A percentile compares a stretch with the other conserved stretches of the same genome.
These are phyloP conservation scores for Dactylellina drechsleri DNA, from an alignment of 2,329 filamentous ascomycete species.

Conservation along the genomic window DNA sequence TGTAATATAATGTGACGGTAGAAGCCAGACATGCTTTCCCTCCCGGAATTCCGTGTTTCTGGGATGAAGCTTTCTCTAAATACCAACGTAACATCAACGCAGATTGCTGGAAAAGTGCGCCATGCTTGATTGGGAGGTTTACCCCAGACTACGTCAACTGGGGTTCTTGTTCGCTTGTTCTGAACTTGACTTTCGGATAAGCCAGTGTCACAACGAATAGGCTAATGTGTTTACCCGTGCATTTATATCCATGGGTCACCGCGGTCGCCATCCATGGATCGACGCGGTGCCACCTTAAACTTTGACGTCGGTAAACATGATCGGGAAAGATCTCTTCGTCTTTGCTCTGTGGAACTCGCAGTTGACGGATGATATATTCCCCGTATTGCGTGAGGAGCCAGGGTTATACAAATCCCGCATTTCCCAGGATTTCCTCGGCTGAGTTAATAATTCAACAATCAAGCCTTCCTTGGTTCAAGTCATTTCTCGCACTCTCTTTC, in stretches of 20 bases:
- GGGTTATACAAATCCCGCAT: conserved; percentile 20
- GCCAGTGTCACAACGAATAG: conserved; percentile 15
- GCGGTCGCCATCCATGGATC: conserved; percentile 25
- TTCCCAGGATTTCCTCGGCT: conserved; percentile 7
- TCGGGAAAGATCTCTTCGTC: conserved; percentile 12
- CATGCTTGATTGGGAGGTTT: conserved; percentile 14
- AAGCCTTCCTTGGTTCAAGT: background rate
- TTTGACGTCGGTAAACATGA: conserved; percentile 20
- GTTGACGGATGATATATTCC: conserved; percentile 32
- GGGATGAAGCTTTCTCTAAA: conserved; percentile 3
- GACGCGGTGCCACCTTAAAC: conserved; percentile 18
- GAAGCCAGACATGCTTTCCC: background rate
- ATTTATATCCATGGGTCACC: conserved; percentile 24
- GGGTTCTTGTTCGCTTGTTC: conserved; percentile 16
- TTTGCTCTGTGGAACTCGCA: conserved; percentile 11
- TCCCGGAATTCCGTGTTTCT: conserved; percentile 7
- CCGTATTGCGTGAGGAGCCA: background rate
- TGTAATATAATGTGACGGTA: conserved; percentile 4
- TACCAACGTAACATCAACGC: conserved; percentile 2
- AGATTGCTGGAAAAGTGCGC: conserved; percentile 12
- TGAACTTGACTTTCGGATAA: conserved; percentile 9
- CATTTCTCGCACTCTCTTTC: no score
- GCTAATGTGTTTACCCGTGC: conserved; percentile 24
- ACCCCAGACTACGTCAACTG: background rate
- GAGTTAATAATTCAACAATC: conserved; percentile 6